Conservation (phyloP, 306 rosid species). For the Quercus wislizeni region DNA sequence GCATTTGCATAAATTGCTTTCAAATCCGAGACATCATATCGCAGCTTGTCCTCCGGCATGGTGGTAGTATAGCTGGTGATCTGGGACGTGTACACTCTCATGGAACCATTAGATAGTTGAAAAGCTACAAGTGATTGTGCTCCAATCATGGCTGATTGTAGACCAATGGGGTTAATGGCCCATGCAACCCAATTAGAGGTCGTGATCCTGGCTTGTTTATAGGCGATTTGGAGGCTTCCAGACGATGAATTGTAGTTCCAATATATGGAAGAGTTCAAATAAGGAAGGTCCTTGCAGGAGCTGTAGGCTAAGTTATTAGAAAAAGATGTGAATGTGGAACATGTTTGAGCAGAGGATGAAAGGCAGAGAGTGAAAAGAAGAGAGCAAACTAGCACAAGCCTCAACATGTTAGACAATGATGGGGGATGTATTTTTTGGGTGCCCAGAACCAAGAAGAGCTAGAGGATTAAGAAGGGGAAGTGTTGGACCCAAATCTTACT, state of each 20-base stretch:
- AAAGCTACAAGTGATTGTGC: conserved; percentile 58
- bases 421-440: no score
- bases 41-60: conserved; percentile 34
- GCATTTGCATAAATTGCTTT: conserved; percentile 19
- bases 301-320: conserved; percentile 16
- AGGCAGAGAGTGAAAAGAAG: conserved; percentile 27
- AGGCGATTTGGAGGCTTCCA: conserved; percentile 51
- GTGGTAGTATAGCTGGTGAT: rapidly evolving
- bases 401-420: conserved; percentile 7
- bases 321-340: conserved; percentile 22
- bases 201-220: conserved; percentile 35
- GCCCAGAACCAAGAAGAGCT: no score
- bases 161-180: conserved; percentile 51
- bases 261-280: conserved; percentile 49
- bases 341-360: conserved; percentile 51
- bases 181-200: conserved; percentile 64
- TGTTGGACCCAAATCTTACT: no score
- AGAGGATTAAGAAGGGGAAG: no score
- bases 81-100: conserved; percentile 27
- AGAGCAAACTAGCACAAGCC: conserved; percentile 26
- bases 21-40: conserved; percentile 11
- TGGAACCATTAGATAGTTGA: conserved; percentile 26
- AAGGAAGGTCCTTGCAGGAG: conserved; percentile 48
- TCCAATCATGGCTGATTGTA: conserved; percentile 33
- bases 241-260: conserved; percentile 45